Conservation (phyloP, 805 yeast species). For the Kregervanrija delftensis region DNA sequence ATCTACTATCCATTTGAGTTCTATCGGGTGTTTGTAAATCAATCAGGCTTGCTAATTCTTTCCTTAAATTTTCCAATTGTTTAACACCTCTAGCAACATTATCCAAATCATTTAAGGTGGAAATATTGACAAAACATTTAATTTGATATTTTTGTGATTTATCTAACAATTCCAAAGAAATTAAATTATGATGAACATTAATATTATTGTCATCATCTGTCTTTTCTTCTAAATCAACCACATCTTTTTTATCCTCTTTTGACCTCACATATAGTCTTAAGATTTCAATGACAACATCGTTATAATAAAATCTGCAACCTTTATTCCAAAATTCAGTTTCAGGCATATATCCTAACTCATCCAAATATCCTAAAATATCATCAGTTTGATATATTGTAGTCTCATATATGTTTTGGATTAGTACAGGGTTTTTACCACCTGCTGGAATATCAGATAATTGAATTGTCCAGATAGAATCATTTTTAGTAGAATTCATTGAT, state of each 20-base stretch:
- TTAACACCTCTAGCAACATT: constrained; percentile 58
- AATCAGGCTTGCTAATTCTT: constrained; percentile 60
- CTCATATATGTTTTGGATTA: constrained; percentile 63
- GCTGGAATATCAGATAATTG: constrained; percentile 69
- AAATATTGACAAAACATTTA: constrained; percentile 64
- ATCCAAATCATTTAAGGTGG: constrained; percentile 68
- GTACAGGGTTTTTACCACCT: constrained; percentile 60
- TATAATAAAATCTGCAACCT: constrained; percentile 58
- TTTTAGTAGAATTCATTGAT: constrained; percentile 9
- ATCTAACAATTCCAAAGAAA: constrained; percentile 30
- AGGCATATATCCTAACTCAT: constrained; percentile 64
- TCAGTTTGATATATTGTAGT: constrained; percentile 44
- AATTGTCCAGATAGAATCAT: constrained; percentile 47
- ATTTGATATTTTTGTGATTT: constrained; percentile 51
- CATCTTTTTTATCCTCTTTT: constrained; percentile 20
- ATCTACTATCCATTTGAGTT: constrained; percentile 72
- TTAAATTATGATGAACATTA: constrained; percentile 9
- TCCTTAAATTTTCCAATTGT: constrained; percentile 55
- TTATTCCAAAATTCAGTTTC: constrained; percentile 54
- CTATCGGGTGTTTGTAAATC: constrained; percentile 72
- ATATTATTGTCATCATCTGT: constrained; percentile 1
- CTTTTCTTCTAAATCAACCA: constrained; percentile 6
- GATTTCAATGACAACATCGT: constrained; percentile 54
- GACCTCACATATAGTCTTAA: constrained; percentile 34
- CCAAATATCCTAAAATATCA: constrained; percentile 40